Base-by-base conservation (phyloP, 305 asterid species). In the Fraxinus floribunda region DNA sequence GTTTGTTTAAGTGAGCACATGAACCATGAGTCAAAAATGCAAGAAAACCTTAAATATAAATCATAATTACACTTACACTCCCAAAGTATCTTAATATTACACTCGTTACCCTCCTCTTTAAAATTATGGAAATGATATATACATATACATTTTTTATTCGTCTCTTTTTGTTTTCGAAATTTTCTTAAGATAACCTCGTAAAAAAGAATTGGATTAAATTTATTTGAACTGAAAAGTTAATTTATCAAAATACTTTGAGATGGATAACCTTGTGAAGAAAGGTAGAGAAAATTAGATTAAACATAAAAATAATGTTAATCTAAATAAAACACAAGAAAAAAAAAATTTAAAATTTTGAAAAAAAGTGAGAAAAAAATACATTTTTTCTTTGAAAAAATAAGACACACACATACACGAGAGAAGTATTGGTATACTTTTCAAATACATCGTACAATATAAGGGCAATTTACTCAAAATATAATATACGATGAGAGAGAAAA, bases 1-100 rank as follows among this genome's bases (percentile, higher is more conserved):
- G 72, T 41, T 41, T 75, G 62, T 62, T 80, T 77, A 24, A 68
- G 24, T n/a, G 64, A n/a, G 22, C 64, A 55, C 64, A 55, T n/a
- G 24, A n/a, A n/a, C 26, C 66, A 55, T n/a, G 66, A n/a, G 10
- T 55, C 9, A 55, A n/a, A 55, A n/a, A 55, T 55, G 66, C 66
- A 55, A 55, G 26, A n/a, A 55, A 55, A 49, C 18, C 60, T 4
- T 15, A 44, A 44, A 44, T 4, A 49, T 49, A 49, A 49, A 46
- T 49, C 60, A 49, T 49, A 49, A 46, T 49, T 49, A 16, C 60
- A 49, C 1, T 49, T 15, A 49, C 20, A 15, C 60, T 16, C 57
- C 60, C 60, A 52, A 52, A 52, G n/a, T 16, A 52, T 16, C 62
- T 52, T 52, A 52, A 1, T 52, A n/a, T 16, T 52, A 52, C 64